Evolutionary conservation across 2,329 filamentous ascomycete species (phyloP).

Genomic region (Nigrospora sphaerica): DNA sequence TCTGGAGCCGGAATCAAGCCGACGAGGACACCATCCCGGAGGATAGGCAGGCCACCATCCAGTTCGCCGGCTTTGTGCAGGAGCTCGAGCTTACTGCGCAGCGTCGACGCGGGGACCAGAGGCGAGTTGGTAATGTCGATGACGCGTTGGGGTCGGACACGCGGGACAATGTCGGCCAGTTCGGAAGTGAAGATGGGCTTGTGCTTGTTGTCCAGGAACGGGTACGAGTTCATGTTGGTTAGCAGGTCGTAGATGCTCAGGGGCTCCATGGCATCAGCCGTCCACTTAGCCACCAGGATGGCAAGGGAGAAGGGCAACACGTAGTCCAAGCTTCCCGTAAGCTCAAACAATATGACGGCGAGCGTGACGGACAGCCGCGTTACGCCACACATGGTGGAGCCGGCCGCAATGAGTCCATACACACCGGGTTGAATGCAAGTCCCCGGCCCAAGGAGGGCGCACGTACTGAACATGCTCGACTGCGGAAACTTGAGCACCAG

Average conservation of each 20-base stretch:
- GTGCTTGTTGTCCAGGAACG: conserved; percentile 93
- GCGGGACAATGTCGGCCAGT: conserved; percentile 77
- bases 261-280: conserved; percentile 88
- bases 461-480: conserved; percentile 67
- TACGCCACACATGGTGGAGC: conserved; percentile 96
- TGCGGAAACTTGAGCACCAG: conserved; percentile 67
- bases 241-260: conserved; percentile 92
- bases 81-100: conserved; percentile 74
- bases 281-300: conserved; percentile 96
- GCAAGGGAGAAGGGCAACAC: conserved; percentile 90
- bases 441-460: conserved; percentile 62
- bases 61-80: conserved; percentile 83
- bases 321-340: conserved; percentile 91
- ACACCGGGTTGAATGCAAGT: conserved; percentile 94
- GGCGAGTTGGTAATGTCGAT: conserved; percentile 87
- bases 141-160: conserved; percentile 64
- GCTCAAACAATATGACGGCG: conserved; percentile 89
- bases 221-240: conserved; percentile 95
- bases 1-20: conserved; percentile 92
- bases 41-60: conserved; percentile 83
- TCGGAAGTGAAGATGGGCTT: conserved; percentile 87
- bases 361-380: conserved; percentile 89
- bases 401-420: conserved; percentile 89
- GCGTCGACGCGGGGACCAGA: conserved; percentile 65
- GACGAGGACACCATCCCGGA: conserved; percentile 72